These are phyloP conservation scores for Globisporangium radiosum DNA, from an alignment of 352 stramenopile species.

Conservation along the genomic window DNA sequence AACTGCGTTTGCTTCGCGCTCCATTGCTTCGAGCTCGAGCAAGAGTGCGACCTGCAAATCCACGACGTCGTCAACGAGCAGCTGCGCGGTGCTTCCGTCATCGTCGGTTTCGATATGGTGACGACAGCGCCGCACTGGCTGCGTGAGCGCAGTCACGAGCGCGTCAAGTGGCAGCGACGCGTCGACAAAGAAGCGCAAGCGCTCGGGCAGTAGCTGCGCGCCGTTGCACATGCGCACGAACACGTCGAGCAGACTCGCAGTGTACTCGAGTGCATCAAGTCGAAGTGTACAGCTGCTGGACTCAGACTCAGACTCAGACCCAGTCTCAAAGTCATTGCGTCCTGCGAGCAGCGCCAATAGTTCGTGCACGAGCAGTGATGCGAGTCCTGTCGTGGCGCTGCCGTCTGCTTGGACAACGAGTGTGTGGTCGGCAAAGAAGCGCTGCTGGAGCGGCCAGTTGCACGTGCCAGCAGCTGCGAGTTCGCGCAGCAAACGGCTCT, in stretches of 20 bases:
- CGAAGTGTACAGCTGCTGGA: background rate
- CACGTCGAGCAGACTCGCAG: slow-evolving; percentile 15
- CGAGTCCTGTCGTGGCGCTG: slow-evolving; percentile 21
- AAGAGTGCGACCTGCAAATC: slow-evolving; percentile 40
- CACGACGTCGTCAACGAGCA: slow-evolving; percentile 32
- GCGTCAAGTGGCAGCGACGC: slow-evolving; percentile 3
- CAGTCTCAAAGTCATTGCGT: too few relatives aligned
- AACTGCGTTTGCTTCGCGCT: slow-evolving; percentile 17
- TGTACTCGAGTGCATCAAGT: slow-evolving; percentile 22
- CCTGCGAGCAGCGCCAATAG: slow-evolving; percentile 17
- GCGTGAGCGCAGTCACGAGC: slow-evolving; percentile 11
- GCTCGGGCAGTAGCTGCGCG: slow-evolving; percentile 15
- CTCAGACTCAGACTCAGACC: too few relatives aligned
- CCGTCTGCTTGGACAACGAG: background rate
- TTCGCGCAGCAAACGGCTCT: slow-evolving; percentile 33
- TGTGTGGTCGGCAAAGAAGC: slow-evolving; percentile 51
- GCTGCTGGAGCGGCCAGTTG: slow-evolving; percentile 26
- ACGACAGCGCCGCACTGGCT: slow-evolving; percentile 2
- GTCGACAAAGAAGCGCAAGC: slow-evolving; percentile 20
- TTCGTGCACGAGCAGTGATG: slow-evolving; percentile 23
- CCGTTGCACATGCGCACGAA: slow-evolving; percentile 19
- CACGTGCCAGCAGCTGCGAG: slow-evolving; percentile 29
- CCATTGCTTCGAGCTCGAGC: slow-evolving; percentile 33
- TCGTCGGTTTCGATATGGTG: background rate
- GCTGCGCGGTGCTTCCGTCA: background rate